Evolutionary conservation across 2,329 filamentous ascomycete genomes (phyloP), one percentile per base, ranked within the genome.

Genomic region (Penicillium sp.): DNA sequence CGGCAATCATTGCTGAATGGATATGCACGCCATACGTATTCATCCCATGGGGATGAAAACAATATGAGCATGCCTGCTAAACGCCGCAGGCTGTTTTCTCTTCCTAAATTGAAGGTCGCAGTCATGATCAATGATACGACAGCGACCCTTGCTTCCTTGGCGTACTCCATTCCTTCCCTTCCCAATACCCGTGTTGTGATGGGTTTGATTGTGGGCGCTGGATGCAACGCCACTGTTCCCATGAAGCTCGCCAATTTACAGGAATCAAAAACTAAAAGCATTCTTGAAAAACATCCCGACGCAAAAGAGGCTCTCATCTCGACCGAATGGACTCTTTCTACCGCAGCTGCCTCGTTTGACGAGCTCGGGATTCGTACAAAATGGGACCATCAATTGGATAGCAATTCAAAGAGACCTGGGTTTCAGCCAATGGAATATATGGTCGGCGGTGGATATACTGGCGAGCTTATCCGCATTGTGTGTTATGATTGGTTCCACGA

Each of bases 391-490:
- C 73, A 79, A 51, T 77, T 92, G 6, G 87, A 90, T 61, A 70
- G 72, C 1, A 78, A 84, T 50, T 85, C 83, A 53, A 84, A 89
- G 61, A 75, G 75, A 10, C 86, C 88, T 0, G 88, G 88, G 0
- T 90, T 91, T 61, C 88, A 91, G 61, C 88, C 88, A 0, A 79
- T 91, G 23, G 89, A 92, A 67, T 91, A 91, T 71, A 89, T 91
- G 84, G 88, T 87, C 1, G 82, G 87, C 1, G 88, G 87, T 1
- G 78, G 87, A 19, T 90, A 90, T 67, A 76, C 90, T 3, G 88
- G 88, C 40, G 88, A 91, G 68, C 80, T 91, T 4, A 86, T 85
- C 7, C 83, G 88, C 13, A 78, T 90, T 44, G 82, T 88, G 56
- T 78, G 88, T 46, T 66, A 85, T 26, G 84, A 89, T 63, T 84